Evolutionary conservation across 73 alveolate species (phyloP).

Genomic region (Tetrahymena malaccensis): DNA sequence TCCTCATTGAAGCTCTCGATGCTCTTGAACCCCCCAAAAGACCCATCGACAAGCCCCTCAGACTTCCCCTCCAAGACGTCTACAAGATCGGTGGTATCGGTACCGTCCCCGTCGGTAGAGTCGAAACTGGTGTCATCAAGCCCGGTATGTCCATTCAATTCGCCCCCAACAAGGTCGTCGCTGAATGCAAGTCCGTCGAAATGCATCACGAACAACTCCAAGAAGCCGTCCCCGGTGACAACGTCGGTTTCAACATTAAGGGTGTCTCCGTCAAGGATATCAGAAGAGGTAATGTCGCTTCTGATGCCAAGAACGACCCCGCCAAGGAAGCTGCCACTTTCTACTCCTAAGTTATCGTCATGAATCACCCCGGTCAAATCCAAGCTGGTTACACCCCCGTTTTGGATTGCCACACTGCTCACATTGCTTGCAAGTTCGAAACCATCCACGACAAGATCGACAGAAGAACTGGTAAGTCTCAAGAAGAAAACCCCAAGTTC

Average conservation of each 20-base stretch:
- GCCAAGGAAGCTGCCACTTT: conserved; percentile 51
- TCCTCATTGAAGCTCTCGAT: conserved; percentile 91
- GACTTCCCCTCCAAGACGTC: conserved; percentile 91
- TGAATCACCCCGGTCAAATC: conserved; percentile 94
- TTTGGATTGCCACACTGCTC: conserved; percentile 95
- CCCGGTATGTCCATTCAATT: conserved; percentile 82
- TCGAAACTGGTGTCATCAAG: conserved; percentile 91
- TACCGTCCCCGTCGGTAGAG: conserved; percentile 94
- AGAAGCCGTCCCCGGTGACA: conserved; percentile 96
- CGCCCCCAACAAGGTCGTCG: conserved; percentile 73
- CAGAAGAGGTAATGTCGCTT: conserved; percentile 66
- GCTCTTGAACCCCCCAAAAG: conserved; percentile 83
- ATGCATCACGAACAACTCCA: conserved; percentile 88
- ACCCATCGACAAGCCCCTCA: conserved; percentile 86
- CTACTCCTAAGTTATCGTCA: conserved; percentile 84
- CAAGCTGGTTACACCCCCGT: conserved; percentile 92
- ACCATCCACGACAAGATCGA: conserved; percentile 66
- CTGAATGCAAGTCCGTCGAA: conserved; percentile 88
- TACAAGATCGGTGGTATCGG: conserved; percentile 93
- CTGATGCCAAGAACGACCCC: conserved; percentile 65
- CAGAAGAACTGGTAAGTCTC: conserved; percentile 83
- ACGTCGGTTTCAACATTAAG: conserved; percentile 84
- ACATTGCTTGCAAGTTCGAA: conserved; percentile 88
- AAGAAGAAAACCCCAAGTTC: conserved; percentile 83
- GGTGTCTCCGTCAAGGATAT: conserved; percentile 70